Conservation (phyloP, 75 land plant genomes). For the Sequoia sempervirens region DNA sequence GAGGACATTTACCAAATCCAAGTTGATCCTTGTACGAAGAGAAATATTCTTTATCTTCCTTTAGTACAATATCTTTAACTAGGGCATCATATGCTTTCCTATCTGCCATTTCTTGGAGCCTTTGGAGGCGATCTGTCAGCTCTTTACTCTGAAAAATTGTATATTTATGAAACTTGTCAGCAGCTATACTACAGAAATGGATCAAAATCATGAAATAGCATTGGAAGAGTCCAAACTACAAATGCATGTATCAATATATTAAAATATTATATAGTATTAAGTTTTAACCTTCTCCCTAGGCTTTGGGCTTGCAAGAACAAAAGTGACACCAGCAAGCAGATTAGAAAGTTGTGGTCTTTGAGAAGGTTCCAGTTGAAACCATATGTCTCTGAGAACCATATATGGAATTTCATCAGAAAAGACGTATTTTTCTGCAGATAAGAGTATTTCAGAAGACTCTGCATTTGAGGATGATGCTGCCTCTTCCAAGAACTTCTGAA, state of each 20-base stretch:
- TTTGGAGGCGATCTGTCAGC: slow-evolving; percentile 64
- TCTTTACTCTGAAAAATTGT: slow-evolving; percentile 58
- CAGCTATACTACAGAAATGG: not conserved
- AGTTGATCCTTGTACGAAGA: slow-evolving; percentile 85
- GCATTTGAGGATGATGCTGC: slow-evolving; percentile 19
- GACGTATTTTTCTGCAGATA: slow-evolving; percentile 15
- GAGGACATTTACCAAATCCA: slow-evolving; percentile 69
- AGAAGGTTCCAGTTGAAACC: slow-evolving; percentile 31
- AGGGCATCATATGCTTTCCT: slow-evolving; percentile 70
- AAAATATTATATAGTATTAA: not conserved
- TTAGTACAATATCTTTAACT: slow-evolving; percentile 65
- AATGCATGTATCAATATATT: no score
- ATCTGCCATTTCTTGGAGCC: slow-evolving; percentile 71
- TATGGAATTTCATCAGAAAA: slow-evolving; percentile 46
- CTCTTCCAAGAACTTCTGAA: slow-evolving; percentile 37
- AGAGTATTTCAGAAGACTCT: slow-evolving; percentile 12
- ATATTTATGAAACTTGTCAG: not conserved
- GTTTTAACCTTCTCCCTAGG: slow-evolving; percentile 75
- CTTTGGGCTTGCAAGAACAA: slow-evolving; percentile 69
- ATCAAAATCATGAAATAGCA: not conserved
- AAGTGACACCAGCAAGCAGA: slow-evolving; percentile 49
- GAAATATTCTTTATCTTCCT: slow-evolving; percentile 50
- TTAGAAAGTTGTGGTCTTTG: slow-evolving; percentile 37
- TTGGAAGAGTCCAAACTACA: not conserved
- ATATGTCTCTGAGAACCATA: slow-evolving; percentile 44